phyloP scores from a whole-genome alignment of 176 grass and related monocot genomes.

The Themeda triandra region DNA sequence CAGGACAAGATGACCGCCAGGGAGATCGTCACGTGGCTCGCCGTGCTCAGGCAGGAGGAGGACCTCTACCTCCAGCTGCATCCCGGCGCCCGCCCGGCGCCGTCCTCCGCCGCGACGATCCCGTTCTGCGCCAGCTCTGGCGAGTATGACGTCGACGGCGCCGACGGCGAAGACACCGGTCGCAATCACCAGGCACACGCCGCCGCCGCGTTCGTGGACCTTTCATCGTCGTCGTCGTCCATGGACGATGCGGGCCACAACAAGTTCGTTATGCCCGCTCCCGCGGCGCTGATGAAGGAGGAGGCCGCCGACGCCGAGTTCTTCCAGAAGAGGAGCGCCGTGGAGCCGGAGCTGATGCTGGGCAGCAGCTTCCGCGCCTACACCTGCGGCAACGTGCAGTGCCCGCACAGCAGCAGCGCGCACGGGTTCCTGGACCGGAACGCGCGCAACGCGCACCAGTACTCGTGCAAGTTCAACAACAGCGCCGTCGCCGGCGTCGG shows the following conservation, averaged over 20 bases:
- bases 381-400: constrained; percentile 57
- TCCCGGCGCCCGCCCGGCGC: constrained; percentile 29
- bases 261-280: constrained; percentile 21
- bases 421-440: constrained; percentile 65
- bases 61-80: constrained; percentile 56
- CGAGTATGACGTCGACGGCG: constrained; percentile 65
- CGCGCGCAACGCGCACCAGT: constrained; percentile 57
- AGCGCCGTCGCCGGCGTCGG: background rate
- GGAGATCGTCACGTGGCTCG: constrained; percentile 79
- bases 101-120: constrained; percentile 1
- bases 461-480: constrained; percentile 40
- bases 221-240: background rate
- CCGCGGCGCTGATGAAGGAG: constrained; percentile 48
- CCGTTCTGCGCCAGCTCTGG: constrained; percentile 44
- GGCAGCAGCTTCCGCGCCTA: constrained; percentile 39
- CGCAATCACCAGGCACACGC: background rate
- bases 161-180: constrained; percentile 28
- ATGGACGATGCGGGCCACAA: constrained; percentile 17
- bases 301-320: constrained; percentile 40
- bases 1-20: constrained; percentile 97
- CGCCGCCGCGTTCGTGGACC: constrained; percentile 3
- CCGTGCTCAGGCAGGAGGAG: constrained; percentile 78
- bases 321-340: constrained; percentile 46
- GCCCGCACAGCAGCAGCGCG: constrained; percentile 34
- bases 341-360: constrained; percentile 39